Base-by-base conservation (phyloP, 1,284 basidiomycete genomes). In the Ustilago nuda region DNA sequence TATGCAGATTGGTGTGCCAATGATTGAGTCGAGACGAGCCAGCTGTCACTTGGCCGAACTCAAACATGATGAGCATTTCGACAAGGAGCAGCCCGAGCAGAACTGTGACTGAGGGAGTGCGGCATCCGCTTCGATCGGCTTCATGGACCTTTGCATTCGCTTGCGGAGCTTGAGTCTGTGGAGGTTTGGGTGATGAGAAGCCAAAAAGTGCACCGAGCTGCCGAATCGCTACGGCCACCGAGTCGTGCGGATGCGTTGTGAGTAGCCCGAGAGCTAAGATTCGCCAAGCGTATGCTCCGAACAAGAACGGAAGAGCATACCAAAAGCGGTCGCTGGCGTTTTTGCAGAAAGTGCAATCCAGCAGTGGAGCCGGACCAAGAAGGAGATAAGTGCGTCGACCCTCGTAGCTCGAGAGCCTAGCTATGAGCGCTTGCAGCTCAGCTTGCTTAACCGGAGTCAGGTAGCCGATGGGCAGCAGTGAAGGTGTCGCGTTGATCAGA, bases 361-460 rank as follows among this genome's bases (percentile, higher is more conserved):
- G 55, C 36, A 76, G 41, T 11, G 74, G 69, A n/a, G 30, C 17
- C 2, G 74, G 30, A 0, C 74, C 74, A 7, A 76, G 65, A 37
- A 76, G 52, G 23, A 76, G 69, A 30, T 76, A 76, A 43, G 72
- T 65, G 8, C 62, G 57, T 33, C 74, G 58, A 12, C 39, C 69
- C 43, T 76, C 74, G 66, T 72, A 76, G 69, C 74, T 76, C 36
- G 74, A 72, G 3, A 76, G 74, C 3, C 70, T 55, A 12, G 70
- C 63, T 12, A 76, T 57, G 36, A 76, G 65, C 27, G 66, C 66
- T 51, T 72, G 70, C n/a, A 76, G 61, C 48, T 76, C 63, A 11
- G 58, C 64, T 32, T 62, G 64, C 15, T 59, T 66, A 9, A 54
- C 43, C 3, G 30, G 27, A 1, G 65, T 60, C 32, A 54, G 50